Percentiles rank a stretch among this genome's conserved stretches.
These are phyloP conservation scores for Monosporozyma siamensis DNA, from an alignment of 805 yeast species.

Conservation along the genomic window DNA sequence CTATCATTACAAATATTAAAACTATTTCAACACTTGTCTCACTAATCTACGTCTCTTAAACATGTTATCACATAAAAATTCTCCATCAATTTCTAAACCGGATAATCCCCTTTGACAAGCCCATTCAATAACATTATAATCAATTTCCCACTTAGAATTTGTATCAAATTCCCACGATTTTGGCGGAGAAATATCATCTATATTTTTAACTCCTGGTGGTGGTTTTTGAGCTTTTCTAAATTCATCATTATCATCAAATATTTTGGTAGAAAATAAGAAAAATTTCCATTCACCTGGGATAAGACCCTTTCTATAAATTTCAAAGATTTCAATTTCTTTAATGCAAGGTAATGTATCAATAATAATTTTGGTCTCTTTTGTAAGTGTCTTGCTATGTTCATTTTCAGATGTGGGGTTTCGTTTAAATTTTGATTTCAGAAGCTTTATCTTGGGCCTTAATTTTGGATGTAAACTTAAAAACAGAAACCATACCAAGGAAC, in stretches of 20 bases:
- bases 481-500: constrained; percentile 47
- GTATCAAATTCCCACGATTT: constrained; percentile 61
- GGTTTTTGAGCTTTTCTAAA: constrained; percentile 39
- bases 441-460: constrained; percentile 12
- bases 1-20: too few species aligned
- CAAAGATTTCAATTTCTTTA: constrained; percentile 65
- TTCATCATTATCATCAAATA: constrained; percentile 45
- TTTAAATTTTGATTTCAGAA: background rate
- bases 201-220: constrained; percentile 54
- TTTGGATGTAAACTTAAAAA: constrained; percentile 54
- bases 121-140: constrained; percentile 45
- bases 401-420: too few species aligned
- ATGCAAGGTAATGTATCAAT: constrained; percentile 59
- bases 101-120: constrained; percentile 36
- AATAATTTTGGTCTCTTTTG: constrained; percentile 33
- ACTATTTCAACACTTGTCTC: constrained; percentile 43
- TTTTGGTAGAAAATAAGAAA: constrained; percentile 43
- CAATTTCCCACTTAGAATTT: constrained; percentile 57
- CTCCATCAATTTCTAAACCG: constrained; percentile 34
- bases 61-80: constrained; percentile 39
- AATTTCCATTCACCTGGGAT: constrained; percentile 55
- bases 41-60: constrained; percentile 51
- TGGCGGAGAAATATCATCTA: constrained; percentile 58
- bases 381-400: background rate
- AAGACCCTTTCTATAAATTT: constrained; percentile 57